A percentile compares a stretch with the other conserved stretches of the same genome.
phyloP scores from a whole-genome alignment of 306 rosid genomes.

The Adenanthera pavonina region DNA sequence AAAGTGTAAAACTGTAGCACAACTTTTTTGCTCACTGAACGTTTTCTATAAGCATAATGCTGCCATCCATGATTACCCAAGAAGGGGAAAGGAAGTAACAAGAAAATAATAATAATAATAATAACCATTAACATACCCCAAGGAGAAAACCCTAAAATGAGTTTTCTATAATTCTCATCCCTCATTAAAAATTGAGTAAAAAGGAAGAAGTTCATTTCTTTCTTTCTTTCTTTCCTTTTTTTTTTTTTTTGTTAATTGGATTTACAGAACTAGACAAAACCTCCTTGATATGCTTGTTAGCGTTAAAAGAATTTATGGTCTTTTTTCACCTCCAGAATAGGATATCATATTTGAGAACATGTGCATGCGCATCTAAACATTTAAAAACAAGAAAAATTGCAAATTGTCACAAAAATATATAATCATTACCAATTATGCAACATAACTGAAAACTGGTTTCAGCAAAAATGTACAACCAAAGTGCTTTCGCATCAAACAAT shows the following conservation, averaged over 20 bases:
- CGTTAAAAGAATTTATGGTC: too few species aligned
- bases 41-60: conserved; percentile 19
- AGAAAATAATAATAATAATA: background rate
- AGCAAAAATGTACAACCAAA: background rate
- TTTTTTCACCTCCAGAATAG: background rate
- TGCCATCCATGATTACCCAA: background rate
- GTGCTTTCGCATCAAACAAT: conserved; percentile 4
- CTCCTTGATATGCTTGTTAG: too few species aligned
- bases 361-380: background rate
- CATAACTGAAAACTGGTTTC: background rate
- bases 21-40: background rate
- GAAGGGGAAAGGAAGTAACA: conserved; percentile 11
- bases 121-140: conserved; percentile 3
- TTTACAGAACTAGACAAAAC: too few species aligned
- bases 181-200: background rate
- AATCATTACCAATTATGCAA: conserved; percentile 1
- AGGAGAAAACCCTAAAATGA: conserved; percentile 29
- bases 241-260: too few species aligned
- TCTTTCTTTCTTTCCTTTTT: too few species aligned
- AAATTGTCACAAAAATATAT: conserved; percentile 1
- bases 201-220: background rate
- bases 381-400: background rate
- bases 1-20: conserved; percentile 1
- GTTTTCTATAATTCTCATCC: background rate
- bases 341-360: too few species aligned